A percentile compares a stretch with the other conserved stretches of the same genome.
Conservation (phyloP, 176 grass and related monocot species). For the Tillandsia leiboldiana region DNA sequence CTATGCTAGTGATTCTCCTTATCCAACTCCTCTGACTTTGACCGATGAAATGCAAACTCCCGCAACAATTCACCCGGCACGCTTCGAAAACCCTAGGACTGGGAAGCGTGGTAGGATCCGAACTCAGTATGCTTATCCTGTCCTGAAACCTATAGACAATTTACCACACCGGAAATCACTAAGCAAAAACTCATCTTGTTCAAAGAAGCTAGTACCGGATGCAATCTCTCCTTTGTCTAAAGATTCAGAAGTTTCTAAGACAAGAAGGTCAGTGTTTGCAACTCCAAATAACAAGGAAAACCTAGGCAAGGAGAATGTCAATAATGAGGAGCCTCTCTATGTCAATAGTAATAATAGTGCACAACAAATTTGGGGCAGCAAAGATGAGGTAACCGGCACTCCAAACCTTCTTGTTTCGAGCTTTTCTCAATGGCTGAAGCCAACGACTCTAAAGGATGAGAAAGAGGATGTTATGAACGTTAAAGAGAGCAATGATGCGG, state of each 20-base stretch:
- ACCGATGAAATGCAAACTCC: constrained; percentile 71
- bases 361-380: neutral
- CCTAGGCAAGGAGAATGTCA: constrained; percentile 15
- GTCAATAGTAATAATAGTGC: neutral
- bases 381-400: constrained; percentile 20
- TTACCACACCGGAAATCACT: constrained; percentile 1
- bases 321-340: constrained; percentile 10
- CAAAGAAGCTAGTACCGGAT: constrained; percentile 14
- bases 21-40: constrained; percentile 49
- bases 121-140: constrained; percentile 52
- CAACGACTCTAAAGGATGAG: constrained; percentile 9
- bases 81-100: constrained; percentile 24
- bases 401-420: constrained; percentile 33
- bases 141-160: constrained; percentile 46
- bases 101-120: constrained; percentile 32
- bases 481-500: constrained; percentile 7
- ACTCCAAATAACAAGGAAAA: constrained; percentile 1
- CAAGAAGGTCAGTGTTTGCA: constrained; percentile 2
- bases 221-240: constrained; percentile 7
- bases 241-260: constrained; percentile 17
- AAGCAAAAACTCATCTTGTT: constrained; percentile 8
- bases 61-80: constrained; percentile 46
- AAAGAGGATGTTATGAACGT: constrained; percentile 7
- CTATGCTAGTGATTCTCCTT: constrained; percentile 37
- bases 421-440: constrained; percentile 43